Evolutionary conservation across 2,329 filamentous ascomycete genomes (phyloP).

Genomic region (Alternaria gaisen): DNA sequence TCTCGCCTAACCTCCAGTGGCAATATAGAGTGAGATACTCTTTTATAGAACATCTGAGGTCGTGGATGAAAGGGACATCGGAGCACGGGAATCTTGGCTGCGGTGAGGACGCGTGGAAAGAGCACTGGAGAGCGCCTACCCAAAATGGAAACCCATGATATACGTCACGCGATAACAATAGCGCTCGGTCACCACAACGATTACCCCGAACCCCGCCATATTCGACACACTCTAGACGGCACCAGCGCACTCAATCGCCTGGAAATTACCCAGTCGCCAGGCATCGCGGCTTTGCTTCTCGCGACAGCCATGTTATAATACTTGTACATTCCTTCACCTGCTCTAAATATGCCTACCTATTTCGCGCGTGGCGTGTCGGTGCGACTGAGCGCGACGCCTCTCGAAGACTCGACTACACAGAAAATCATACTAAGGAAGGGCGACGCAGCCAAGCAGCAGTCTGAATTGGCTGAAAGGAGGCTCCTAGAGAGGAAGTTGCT

Average conservation of each 20-base stretch:
- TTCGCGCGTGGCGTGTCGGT: constrained; percentile 37
- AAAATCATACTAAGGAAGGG: constrained; percentile 35
- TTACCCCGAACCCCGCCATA: constrained; percentile 2
- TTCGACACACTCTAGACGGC: constrained; percentile 7
- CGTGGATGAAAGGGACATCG: neutral
- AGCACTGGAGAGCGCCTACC: constrained; percentile 21
- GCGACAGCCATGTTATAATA: neutral
- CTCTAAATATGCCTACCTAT: constrained; percentile 43
- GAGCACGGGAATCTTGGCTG: neutral
- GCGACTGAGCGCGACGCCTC: constrained; percentile 34
- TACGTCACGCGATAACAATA: constrained; percentile 24
- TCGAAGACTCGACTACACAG: constrained; percentile 39
- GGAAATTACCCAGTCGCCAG: neutral
- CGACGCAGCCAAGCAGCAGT: constrained; percentile 27
- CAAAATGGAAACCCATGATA: constrained; percentile 14
- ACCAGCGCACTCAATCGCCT: neutral
- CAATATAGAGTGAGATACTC: too few species aligned
- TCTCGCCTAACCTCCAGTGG: neutral
- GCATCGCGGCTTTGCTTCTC: neutral
- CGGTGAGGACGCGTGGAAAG: constrained; percentile 3
- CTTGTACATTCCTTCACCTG: neutral
- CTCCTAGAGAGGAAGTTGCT: constrained; percentile 32
- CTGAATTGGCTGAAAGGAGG: constrained; percentile 30
- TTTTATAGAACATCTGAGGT: neutral
- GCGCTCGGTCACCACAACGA: constrained; percentile 13